Evolutionary conservation across 441 rosid genomes (phyloP), one percentile per base, ranked within the genome.

Genomic region (Populus trichocarpa): DNA sequence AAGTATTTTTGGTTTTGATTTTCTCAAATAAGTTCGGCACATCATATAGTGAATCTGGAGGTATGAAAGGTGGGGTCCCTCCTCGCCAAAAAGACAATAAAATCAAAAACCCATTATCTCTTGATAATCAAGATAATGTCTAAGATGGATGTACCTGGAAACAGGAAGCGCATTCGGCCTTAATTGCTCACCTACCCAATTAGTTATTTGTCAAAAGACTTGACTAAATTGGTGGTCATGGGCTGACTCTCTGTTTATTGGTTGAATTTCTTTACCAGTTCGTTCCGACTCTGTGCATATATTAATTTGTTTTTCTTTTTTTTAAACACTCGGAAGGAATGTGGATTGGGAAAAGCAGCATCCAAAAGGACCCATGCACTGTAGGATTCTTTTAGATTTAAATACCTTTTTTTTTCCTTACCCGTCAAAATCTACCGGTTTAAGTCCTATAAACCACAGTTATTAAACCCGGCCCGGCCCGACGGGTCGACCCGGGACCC

Each of bases 371-470:
- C 57, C 57, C 20, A 46, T 14, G 18, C 20, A 46, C 57, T 14
- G 7, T 1, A 46, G 57, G 57, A 46, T 46, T 46, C 57, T 0
- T 46, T 46, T 46, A 4, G 3, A 46, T 46, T 46, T 46, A 46
- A 46, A 46, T 13, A 14, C 53, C 18, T 0, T 3, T 0, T 3
- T 14, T 46, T 1, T 14, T 1, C 0, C 2, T 46, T 1, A 3
- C 57, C 20, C 2, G 6, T n/a, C n/a, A n/a, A n/a, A n/a, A n/a
- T n/a, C n/a, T n/a, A n/a, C n/a, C n/a, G n/a, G n/a, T n/a, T n/a
- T n/a, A n/a, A n/a, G n/a, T n/a, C n/a, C n/a, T n/a, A n/a, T n/a
- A n/a, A n/a, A n/a, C n/a, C n/a, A n/a, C n/a, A n/a, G n/a, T n/a
- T n/a, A n/a, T n/a, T n/a, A n/a, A n/a, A n/a, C n/a, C n/a, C n/a